phyloP scores from a whole-genome alignment of 257 asterid genomes.

The Perilla frutescens region DNA sequence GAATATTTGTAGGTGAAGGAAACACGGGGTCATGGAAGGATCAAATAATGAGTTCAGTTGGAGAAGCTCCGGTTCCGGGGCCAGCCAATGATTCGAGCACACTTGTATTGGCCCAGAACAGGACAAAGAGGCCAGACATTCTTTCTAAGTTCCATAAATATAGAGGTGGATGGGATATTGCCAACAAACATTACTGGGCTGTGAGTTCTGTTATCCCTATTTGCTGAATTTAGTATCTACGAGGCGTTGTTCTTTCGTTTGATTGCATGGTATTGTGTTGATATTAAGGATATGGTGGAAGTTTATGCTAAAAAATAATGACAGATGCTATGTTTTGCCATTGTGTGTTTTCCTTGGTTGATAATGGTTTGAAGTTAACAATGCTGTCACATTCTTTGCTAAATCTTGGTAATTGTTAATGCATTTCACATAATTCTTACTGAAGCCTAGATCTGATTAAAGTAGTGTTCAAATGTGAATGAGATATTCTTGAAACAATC shows the following conservation, averaged over 20 bases:
- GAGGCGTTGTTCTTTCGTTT: not conserved
- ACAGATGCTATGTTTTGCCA: not conserved
- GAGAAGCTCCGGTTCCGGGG: conserved; percentile 81
- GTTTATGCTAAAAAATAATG: conserved; percentile 5
- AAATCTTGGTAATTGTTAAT: not conserved
- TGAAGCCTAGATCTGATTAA: not conserved
- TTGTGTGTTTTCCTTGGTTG: conserved; percentile 6
- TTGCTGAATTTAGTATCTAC: not conserved
- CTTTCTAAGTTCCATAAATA: conserved; percentile 72
- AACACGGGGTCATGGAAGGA: conserved; percentile 77
- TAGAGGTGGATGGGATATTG: conserved; percentile 98
- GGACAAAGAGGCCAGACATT: conserved; percentile 88
- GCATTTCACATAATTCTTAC: not conserved
- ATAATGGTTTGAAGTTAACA: not conserved
- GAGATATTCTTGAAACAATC: conserved; percentile 5
- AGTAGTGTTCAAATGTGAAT: not conserved
- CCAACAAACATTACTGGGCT: conserved; percentile 92
- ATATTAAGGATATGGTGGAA: conserved; percentile 2
- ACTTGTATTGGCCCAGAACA: conserved; percentile 78
- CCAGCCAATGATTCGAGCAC: conserved; percentile 59
- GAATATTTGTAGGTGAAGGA: conserved; percentile 57
- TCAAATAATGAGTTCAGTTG: conserved; percentile 57
- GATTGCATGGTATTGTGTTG: not conserved
- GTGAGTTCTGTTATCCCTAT: conserved; percentile 49
- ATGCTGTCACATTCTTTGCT: not conserved